Conservation (phyloP, 805 yeast genomes). For the Saccharomyces eubayanus region DNA sequence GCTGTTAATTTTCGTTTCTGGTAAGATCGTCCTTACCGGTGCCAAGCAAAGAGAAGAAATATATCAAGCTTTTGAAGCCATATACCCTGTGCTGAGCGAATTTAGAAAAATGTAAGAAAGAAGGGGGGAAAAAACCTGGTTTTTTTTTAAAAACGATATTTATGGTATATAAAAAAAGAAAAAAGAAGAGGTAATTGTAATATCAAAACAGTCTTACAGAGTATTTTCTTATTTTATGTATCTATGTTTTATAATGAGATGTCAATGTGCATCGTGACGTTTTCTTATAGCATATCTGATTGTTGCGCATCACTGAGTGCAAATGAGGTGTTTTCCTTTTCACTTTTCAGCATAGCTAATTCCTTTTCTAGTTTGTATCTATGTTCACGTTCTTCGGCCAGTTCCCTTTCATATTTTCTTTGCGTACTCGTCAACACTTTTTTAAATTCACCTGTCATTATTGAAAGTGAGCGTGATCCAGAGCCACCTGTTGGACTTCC, state of each 20-base stretch:
- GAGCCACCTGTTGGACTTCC: slow-evolving; percentile 13
- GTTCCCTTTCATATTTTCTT: slow-evolving; percentile 49
- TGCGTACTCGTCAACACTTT: slow-evolving; percentile 55
- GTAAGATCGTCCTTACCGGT: slow-evolving; percentile 95
- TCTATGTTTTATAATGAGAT: neutral
- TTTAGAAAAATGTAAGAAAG: slow-evolving; percentile 59
- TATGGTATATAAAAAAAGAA: neutral
- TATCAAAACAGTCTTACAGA: neutral
- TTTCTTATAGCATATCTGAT: neutral
- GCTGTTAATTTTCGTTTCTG: slow-evolving; percentile 88
- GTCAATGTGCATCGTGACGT: neutral
- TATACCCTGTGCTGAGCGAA: slow-evolving; percentile 96
- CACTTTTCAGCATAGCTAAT: slow-evolving; percentile 20
- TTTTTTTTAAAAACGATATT: neutral
- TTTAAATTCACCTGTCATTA: slow-evolving; percentile 60
- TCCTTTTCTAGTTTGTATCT: slow-evolving; percentile 39
- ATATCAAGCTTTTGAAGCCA: slow-evolving; percentile 95
- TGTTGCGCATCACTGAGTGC: neutral
- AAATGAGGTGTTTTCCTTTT: slow-evolving; percentile 1
- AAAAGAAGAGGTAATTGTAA: neutral
- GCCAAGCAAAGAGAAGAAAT: slow-evolving; percentile 98
- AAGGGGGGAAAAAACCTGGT: neutral
- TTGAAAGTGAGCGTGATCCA: slow-evolving; percentile 39
- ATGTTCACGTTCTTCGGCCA: slow-evolving; percentile 47
- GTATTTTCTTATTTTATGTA: neutral